Evolutionary conservation across 306 rosid genomes (phyloP).

Genomic region (Aeschynomene evenia): DNA sequence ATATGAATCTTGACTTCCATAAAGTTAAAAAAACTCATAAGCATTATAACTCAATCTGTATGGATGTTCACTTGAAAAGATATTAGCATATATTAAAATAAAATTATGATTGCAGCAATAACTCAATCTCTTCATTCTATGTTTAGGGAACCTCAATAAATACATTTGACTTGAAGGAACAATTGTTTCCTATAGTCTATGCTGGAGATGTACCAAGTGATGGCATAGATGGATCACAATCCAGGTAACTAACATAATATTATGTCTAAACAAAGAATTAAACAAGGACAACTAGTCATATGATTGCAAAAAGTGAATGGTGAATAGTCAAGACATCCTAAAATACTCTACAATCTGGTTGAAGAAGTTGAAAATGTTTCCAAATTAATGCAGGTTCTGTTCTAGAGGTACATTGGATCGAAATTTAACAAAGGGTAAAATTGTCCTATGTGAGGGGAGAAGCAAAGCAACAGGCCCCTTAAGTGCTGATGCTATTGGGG

Average conservation of each 20-base stretch:
- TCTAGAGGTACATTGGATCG: not conserved
- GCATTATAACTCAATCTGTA: no score
- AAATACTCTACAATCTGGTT: not conserved
- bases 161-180: constrained; percentile 30
- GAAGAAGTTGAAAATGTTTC: not conserved
- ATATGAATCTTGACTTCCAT: no score
- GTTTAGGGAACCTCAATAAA: constrained; percentile 37
- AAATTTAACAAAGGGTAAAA: constrained; percentile 35
- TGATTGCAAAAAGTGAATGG: no score
- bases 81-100: not conserved
- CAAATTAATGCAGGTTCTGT: constrained; percentile 26
- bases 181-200: constrained; percentile 27
- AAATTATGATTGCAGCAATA: not conserved
- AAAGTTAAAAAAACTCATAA: no score
- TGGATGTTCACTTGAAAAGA: not conserved
- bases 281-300: not conserved
- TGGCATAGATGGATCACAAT: not conserved
- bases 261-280: not conserved
- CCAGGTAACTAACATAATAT: constrained; percentile 32
- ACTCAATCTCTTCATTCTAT: not conserved
- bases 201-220: constrained; percentile 35
- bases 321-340: no score
- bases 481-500: constrained; percentile 21
- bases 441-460: constrained; percentile 32
- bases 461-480: not conserved